Conservation (phyloP, 2,329 filamentous ascomycete genomes). For the Hymenoscyphus linearis region DNA sequence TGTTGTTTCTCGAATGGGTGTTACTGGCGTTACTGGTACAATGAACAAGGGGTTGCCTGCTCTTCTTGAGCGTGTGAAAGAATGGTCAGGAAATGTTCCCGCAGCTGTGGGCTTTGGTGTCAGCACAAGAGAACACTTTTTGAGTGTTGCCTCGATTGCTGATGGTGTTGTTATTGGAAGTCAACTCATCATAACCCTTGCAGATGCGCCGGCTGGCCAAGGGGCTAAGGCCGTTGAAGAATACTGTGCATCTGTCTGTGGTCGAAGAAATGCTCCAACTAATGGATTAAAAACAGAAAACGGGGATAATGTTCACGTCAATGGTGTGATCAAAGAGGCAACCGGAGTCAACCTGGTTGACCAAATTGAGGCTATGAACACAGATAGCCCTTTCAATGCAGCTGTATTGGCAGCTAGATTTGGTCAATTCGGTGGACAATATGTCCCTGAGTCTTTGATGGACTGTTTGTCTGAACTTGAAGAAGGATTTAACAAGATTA, state of each 20-base stretch:
- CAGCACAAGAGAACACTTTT: slow-evolving; percentile 90
- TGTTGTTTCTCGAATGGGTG: slow-evolving; percentile 94
- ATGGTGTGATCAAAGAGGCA: slow-evolving; percentile 53
- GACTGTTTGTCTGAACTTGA: slow-evolving; percentile 90
- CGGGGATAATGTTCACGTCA: slow-evolving; percentile 58
- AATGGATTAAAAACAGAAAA: slow-evolving; percentile 50
- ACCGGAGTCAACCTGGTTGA: slow-evolving; percentile 38
- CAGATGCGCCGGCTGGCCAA: slow-evolving; percentile 60
- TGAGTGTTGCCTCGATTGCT: slow-evolving; percentile 74
- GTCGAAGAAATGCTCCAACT: slow-evolving; percentile 40
- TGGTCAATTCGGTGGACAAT: slow-evolving; percentile 94
- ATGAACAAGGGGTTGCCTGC: slow-evolving; percentile 78
- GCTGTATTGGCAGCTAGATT: slow-evolving; percentile 75
- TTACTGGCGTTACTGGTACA: slow-evolving; percentile 82
- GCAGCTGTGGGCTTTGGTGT: slow-evolving; percentile 94
- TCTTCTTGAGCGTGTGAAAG: slow-evolving; percentile 79
- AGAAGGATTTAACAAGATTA: slow-evolving; percentile 81
- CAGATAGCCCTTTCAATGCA: slow-evolving; percentile 39
- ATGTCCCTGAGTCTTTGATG: slow-evolving; percentile 96
- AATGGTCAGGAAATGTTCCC: slow-evolving; percentile 84
- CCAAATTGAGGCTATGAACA: slow-evolving; percentile 64
- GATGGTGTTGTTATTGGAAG: slow-evolving; percentile 96
- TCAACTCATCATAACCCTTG: slow-evolving; percentile 82
- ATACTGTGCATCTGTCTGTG: slow-evolving; percentile 73
- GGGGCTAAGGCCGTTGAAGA: slow-evolving; percentile 72